Percentiles rank a stretch among this genome's conserved stretches.
phyloP scores from a whole-genome alignment of 495 filamentous ascomycete genomes.

The Terfezia claveryi region DNA sequence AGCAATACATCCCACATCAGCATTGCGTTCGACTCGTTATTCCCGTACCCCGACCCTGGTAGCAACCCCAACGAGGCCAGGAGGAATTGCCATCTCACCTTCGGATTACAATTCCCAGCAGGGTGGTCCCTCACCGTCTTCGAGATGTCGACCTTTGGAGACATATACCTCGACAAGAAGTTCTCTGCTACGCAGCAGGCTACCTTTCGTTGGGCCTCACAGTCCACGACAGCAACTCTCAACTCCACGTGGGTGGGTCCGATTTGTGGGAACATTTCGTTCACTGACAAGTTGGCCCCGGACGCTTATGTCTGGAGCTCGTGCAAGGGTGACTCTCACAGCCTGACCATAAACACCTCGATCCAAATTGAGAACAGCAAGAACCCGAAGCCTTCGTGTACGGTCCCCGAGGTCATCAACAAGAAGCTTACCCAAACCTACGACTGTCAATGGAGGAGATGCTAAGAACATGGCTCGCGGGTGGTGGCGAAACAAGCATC shows the following conservation, averaged over 20 bases:
- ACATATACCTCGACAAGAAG: constrained; percentile 23
- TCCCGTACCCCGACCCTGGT: constrained; percentile 1
- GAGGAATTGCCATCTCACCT: constrained; percentile 31
- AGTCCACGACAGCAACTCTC: constrained; percentile 14
- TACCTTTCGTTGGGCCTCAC: constrained; percentile 31
- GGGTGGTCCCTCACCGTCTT: constrained; percentile 33
- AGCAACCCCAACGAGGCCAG: constrained; percentile 19
- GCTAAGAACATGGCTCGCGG: too few relatives aligned
- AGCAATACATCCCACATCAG: too few relatives aligned
- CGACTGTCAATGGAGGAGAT: too few relatives aligned
- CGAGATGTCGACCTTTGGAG: constrained; percentile 29
- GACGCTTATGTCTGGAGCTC: not conserved
- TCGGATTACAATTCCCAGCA: constrained; percentile 28
- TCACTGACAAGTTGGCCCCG: not conserved
- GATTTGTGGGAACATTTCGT: constrained; percentile 14
- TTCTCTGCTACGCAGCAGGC: constrained; percentile 27
- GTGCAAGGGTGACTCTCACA: not conserved
- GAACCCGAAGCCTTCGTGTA: too few relatives aligned
- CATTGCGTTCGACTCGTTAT: too few relatives aligned
- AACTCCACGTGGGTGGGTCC: constrained; percentile 17
- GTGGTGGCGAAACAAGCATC: too few relatives aligned
- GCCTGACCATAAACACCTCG: too few relatives aligned
- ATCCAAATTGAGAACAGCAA: too few relatives aligned
- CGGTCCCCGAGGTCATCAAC: too few relatives aligned
- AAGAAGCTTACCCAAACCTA: too few relatives aligned